Conservation (phyloP, 2,329 filamentous ascomycete species). For the Fusarium pseudocircinatum region DNA sequence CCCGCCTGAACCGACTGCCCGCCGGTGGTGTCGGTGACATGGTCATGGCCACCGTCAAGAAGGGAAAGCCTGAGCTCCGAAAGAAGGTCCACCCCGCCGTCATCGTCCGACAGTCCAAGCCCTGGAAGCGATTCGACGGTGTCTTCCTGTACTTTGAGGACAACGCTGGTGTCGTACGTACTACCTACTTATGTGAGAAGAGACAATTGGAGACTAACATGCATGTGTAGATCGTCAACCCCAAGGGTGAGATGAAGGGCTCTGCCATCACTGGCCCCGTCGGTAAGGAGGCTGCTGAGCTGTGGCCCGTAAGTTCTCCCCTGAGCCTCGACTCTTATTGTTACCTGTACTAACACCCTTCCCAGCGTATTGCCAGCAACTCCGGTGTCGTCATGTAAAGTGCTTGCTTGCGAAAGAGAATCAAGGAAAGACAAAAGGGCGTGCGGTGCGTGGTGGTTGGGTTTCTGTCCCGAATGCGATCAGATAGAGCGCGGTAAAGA, state of each 20-base stretch:
- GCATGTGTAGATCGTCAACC: constrained; percentile 89
- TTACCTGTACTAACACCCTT: constrained; percentile 44
- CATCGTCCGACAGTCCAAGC: constrained; percentile 98
- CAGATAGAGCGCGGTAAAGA: constrained; percentile 46
- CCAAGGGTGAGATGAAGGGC: constrained; percentile 99
- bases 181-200: too few relatives aligned
- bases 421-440: constrained; percentile 45
- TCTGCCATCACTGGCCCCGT: constrained; percentile 99
- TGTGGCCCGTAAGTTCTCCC: constrained; percentile 85
- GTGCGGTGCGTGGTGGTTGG: constrained; percentile 36
- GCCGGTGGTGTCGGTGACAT: constrained; percentile 99
- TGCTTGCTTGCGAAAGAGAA: constrained; percentile 42
- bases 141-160: constrained; percentile 99
- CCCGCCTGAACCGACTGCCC: constrained; percentile 95
- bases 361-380: constrained; percentile 98
- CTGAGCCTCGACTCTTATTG: not conserved
- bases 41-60: constrained; percentile 99
- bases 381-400: constrained; percentile 99
- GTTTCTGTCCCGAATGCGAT: constrained; percentile 48
- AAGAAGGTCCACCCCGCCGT: constrained; percentile 99
- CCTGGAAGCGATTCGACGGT: constrained; percentile 98
- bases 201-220: constrained; percentile 47
- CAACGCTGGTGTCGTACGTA: constrained; percentile 96
- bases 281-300: constrained; percentile 99
- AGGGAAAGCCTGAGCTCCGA: constrained; percentile 99